These are phyloP conservation scores for Hypholoma fasciculare DNA, from an alignment of 768 basidiomycete genomes.

Conservation along the genomic window DNA sequence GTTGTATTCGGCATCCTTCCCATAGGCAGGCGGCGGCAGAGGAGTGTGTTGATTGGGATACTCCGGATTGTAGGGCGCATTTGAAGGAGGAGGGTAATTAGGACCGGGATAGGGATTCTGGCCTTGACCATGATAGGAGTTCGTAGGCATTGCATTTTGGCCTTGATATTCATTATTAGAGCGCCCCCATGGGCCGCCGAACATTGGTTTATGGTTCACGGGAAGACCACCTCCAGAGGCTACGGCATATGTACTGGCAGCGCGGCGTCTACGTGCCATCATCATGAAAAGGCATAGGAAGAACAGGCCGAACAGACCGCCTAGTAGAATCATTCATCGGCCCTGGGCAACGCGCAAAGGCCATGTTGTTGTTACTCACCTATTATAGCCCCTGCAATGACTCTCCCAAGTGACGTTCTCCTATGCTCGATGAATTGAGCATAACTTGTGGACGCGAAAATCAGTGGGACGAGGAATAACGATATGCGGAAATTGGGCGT, in stretches of 20 bases:
- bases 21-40: not conserved
- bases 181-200: conserved; percentile 1
- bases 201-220: not conserved
- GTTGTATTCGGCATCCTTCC: not conserved
- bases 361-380: not conserved
- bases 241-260: not conserved
- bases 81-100: not conserved
- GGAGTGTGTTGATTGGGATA: not conserved
- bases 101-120: not conserved
- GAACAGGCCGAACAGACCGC: not conserved
- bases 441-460: not conserved
- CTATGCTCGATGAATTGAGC: not conserved
- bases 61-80: not conserved
- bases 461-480: not conserved
- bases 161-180: not conserved
- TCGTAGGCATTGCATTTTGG: not conserved
- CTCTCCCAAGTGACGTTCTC: not conserved
- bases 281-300: not conserved
- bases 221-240: not conserved
- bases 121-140: not conserved
- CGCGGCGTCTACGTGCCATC: not conserved
- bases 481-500: not conserved
- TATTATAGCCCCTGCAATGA: not conserved
- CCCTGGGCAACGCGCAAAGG: not conserved
- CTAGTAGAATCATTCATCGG: not conserved